Evolutionary conservation across 345 rosid species (phyloP).

Genomic region (Brassica rapa): DNA sequence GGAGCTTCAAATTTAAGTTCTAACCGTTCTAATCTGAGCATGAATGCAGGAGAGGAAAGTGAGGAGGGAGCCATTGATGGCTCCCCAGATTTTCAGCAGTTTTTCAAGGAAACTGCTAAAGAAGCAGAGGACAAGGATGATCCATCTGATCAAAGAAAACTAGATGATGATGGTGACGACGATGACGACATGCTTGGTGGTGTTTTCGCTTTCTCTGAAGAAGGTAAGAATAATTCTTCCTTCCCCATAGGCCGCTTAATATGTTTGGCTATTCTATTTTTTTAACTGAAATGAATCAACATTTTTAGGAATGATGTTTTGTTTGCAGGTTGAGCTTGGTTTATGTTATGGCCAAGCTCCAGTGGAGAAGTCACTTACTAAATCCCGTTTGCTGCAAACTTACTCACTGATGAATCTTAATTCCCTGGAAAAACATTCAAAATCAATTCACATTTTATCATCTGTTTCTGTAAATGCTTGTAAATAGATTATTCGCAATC

Average conservation of each 20-base stretch:
- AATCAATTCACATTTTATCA: conserved; percentile 42
- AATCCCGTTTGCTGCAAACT: conserved; percentile 43
- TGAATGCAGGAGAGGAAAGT: conserved; percentile 49
- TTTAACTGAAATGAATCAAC: neutral
- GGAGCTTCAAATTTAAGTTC: conserved; percentile 64
- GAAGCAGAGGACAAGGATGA: conserved; percentile 48
- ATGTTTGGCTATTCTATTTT: neutral
- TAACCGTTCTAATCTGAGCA: conserved; percentile 64
- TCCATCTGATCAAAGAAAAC: conserved; percentile 63
- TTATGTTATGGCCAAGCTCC: conserved; percentile 23
- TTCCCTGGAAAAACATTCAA: conserved; percentile 8
- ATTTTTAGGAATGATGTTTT: neutral
- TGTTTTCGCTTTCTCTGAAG: conserved; percentile 91
- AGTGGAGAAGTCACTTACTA: conserved; percentile 44
- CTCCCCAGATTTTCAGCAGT: conserved; percentile 65
- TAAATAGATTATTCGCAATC: conserved; percentile 56
- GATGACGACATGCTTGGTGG: conserved; percentile 87
- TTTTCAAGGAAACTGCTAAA: conserved; percentile 58
- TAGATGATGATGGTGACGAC: conserved; percentile 52
- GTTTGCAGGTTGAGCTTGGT: conserved; percentile 23
- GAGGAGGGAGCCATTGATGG: conserved; percentile 15
- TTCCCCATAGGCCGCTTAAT: neutral
- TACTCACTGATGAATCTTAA: conserved; percentile 48
- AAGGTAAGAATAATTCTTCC: conserved; percentile 54
- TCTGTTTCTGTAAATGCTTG: conserved; percentile 68